Conservation (phyloP, 495 filamentous ascomycete species). For the Penicillium manginii region DNA sequence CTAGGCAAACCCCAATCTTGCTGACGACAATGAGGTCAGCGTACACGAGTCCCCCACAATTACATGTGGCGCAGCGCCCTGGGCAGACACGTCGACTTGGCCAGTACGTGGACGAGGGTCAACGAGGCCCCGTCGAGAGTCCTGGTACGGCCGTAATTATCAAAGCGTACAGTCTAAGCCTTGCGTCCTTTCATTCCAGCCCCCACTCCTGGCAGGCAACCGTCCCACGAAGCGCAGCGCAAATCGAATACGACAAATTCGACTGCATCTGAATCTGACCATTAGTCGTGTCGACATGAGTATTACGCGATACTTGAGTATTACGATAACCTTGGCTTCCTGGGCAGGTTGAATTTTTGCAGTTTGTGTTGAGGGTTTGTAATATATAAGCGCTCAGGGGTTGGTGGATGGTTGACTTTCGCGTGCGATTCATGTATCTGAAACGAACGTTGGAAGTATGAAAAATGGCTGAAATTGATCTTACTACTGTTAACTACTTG, state of each 20-base stretch:
- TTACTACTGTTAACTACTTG: too few relatives aligned
- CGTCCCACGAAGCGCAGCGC: not conserved
- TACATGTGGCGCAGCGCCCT: not conserved
- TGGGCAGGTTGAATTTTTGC: not conserved
- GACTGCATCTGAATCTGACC: too few relatives aligned
- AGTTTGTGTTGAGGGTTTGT: not conserved
- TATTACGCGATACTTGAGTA: not conserved
- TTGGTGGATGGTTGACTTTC: not conserved
- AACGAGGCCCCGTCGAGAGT: not conserved
- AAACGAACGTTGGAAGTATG: conserved; percentile 1
- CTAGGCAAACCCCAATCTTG: not conserved
- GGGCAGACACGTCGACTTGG: conserved; percentile 2
- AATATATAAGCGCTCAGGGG: not conserved
- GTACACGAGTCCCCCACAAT: not conserved
- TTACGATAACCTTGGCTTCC: not conserved
- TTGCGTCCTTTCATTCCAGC: not conserved
- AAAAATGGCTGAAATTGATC: too few relatives aligned
- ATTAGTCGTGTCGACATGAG: not conserved
- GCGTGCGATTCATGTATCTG: not conserved
- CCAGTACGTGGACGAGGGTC: conserved; percentile 2
- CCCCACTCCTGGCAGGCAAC: not conserved
- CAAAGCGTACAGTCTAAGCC: not conserved
- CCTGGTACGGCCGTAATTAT: conserved; percentile 5
- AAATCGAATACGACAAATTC: not conserved
- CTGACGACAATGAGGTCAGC: conserved; percentile 2